Conservation (phyloP, 768 basidiomycete genomes). For the Pleurotus cornucopiae region DNA sequence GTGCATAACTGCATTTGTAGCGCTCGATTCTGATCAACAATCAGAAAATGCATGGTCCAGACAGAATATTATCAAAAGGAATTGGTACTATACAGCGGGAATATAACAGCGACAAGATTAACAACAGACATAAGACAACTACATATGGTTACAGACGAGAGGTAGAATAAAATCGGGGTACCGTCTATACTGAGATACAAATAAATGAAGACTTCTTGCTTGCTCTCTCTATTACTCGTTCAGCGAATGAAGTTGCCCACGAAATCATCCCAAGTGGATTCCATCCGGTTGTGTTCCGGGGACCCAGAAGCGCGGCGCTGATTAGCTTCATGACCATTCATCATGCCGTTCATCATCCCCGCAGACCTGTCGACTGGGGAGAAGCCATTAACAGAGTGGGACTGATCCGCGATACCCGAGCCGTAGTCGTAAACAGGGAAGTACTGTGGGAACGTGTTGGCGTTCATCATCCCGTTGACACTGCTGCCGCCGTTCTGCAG, state of each 20-base stretch:
- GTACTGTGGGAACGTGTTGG: slow-evolving; percentile 54
- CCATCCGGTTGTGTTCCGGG: slow-evolving; percentile 53
- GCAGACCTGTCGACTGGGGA: slow-evolving; percentile 10
- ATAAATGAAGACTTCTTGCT: no score
- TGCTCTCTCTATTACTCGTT: neutral
- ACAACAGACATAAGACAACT: no score
- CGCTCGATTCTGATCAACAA: no score
- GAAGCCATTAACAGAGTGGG: slow-evolving; percentile 1
- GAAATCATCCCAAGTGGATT: slow-evolving; percentile 63
- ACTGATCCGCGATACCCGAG: neutral
- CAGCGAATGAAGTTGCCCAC: slow-evolving; percentile 35
- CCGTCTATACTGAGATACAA: no score
- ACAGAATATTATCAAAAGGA: no score
- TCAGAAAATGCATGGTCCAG: no score
- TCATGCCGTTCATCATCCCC: slow-evolving; percentile 10
- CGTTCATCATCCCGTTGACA: slow-evolving; percentile 7
- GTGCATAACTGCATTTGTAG: no score
- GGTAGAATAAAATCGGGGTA: no score
- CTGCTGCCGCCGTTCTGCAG: slow-evolving; percentile 5
- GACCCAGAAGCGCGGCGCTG: slow-evolving; percentile 47
- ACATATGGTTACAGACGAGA: no score
- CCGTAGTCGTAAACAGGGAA: slow-evolving; percentile 77
- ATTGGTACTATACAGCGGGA: no score
- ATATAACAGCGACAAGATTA: no score
- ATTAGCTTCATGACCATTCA: slow-evolving; percentile 28